Evolutionary conservation across 2,329 filamentous ascomycete species (phyloP).

Genomic region (Botrytis medusae): DNA sequence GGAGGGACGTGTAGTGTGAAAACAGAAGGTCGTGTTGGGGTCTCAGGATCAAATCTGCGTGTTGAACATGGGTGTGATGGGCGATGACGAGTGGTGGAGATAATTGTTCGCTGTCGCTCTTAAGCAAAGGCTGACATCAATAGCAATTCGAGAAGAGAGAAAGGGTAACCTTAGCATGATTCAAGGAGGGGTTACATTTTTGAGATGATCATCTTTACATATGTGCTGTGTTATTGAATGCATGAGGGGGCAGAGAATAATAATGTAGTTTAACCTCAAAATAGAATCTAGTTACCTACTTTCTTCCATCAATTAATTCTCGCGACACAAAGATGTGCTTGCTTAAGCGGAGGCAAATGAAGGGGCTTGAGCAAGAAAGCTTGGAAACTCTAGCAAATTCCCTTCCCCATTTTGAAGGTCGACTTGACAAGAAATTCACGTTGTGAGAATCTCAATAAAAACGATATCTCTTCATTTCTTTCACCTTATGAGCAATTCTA

Average conservation of each 20-base stretch:
- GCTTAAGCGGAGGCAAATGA: slow-evolving; percentile 5
- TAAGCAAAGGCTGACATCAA: background rate
- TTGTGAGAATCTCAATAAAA: background rate
- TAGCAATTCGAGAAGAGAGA: background rate
- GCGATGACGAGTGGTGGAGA: slow-evolving; percentile 2
- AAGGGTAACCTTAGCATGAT: background rate
- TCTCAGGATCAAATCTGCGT: background rate
- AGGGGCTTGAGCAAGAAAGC: slow-evolving; percentile 13
- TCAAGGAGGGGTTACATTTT: background rate
- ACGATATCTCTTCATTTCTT: background rate
- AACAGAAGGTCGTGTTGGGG: slow-evolving; percentile 12
- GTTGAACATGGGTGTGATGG: slow-evolving; percentile 1
- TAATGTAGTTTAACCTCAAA: background rate
- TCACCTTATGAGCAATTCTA: background rate
- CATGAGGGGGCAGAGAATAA: background rate
- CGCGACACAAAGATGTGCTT: background rate
- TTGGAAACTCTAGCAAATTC: background rate
- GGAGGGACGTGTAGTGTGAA: background rate
- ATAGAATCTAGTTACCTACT: slow-evolving; percentile 6
- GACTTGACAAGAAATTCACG: background rate
- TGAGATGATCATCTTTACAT: background rate
- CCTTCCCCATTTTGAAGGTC: background rate
- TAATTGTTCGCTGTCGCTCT: background rate
- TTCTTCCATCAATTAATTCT: background rate
- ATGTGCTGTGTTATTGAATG: background rate